Evolutionary conservation across 768 basidiomycete genomes (phyloP).

Genomic region (Collybiopsis confluens): DNA sequence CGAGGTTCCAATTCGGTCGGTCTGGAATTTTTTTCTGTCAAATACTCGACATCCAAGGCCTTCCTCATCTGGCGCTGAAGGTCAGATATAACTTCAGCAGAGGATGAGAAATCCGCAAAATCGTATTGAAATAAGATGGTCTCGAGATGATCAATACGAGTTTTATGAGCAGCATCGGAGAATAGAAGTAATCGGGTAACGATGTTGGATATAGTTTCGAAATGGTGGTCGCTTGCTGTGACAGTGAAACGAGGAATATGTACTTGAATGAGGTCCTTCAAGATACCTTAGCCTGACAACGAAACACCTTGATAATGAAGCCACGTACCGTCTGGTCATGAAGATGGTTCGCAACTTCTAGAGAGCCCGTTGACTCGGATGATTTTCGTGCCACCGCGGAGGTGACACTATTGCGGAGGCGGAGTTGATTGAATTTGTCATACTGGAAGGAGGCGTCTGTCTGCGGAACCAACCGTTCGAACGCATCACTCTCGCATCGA

Average conservation of each 20-base stretch:
- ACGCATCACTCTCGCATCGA: slow-evolving; percentile 73
- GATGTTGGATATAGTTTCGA: slow-evolving; percentile 80
- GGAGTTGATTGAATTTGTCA: slow-evolving; percentile 92
- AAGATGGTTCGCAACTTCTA: slow-evolving; percentile 41
- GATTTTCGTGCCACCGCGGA: slow-evolving; percentile 38
- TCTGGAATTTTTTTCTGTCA: slow-evolving; percentile 34
- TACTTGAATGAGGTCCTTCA: slow-evolving; percentile 76
- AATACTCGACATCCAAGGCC: slow-evolving; percentile 47
- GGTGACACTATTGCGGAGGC: slow-evolving; percentile 69
- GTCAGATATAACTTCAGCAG: slow-evolving; percentile 59
- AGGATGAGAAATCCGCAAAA: slow-evolving; percentile 67
- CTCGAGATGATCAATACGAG: slow-evolving; percentile 73
- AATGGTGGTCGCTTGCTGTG: slow-evolving; percentile 77
- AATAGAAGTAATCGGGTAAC: slow-evolving; percentile 87
- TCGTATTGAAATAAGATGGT: slow-evolving; percentile 84
- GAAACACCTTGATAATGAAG: slow-evolving; percentile 1
- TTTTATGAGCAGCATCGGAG: slow-evolving; percentile 80
- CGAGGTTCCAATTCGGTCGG: slow-evolving; percentile 40
- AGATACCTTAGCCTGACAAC: neutral
- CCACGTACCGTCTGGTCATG: slow-evolving; percentile 57
- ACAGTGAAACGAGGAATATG: slow-evolving; percentile 86
- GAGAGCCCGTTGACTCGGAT: slow-evolving; percentile 30
- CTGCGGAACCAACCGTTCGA: slow-evolving; percentile 88
- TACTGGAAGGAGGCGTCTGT: slow-evolving; percentile 83
- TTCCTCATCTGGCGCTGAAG: slow-evolving; percentile 72